phyloP scores from a whole-genome alignment of 306 rosid species.

The Castanea crenata region DNA sequence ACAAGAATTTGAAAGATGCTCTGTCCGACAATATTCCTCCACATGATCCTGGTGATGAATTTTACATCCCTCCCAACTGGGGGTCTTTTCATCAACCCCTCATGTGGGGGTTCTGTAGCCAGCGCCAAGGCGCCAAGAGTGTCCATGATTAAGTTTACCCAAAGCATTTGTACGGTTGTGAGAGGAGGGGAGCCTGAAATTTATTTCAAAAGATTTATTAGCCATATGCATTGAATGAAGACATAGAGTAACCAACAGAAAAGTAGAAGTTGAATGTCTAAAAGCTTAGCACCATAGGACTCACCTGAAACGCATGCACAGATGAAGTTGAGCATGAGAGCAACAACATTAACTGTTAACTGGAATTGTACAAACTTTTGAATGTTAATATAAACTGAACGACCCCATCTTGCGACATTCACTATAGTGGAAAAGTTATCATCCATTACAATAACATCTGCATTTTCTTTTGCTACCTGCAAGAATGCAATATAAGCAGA shows the following conservation, averaged over 20 bases:
- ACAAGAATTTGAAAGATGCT: conserved; percentile 71
- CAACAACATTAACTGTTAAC: conserved; percentile 88
- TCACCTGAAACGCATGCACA: conserved; percentile 77
- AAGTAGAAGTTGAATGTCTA: neutral
- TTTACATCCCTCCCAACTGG: conserved; percentile 61
- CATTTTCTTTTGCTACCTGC: conserved; percentile 98
- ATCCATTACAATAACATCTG: conserved; percentile 86
- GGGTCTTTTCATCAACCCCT: conserved; percentile 70
- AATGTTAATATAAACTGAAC: conserved; percentile 83
- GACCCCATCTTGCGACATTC: conserved; percentile 82
- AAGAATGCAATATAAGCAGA: neutral
- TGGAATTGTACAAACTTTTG: conserved; percentile 97
- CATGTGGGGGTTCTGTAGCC: conserved; percentile 92
- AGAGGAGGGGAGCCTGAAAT: conserved; percentile 80
- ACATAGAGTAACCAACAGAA: neutral
- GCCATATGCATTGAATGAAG: neutral
- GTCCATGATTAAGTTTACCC: conserved; percentile 99
- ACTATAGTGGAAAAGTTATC: conserved; percentile 85
- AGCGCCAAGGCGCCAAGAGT: conserved; percentile 88
- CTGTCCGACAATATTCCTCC: conserved; percentile 91
- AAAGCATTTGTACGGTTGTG: conserved; percentile 94
- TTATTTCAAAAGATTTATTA: conserved; percentile 5
- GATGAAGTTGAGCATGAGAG: conserved; percentile 75
- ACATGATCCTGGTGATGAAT: conserved; percentile 68
- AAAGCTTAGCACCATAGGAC: conserved; percentile 1